Percentiles rank a stretch among this genome's conserved stretches.
phyloP scores from a whole-genome alignment of 164 flowering plant genomes.

The Nymphaea thermarum region DNA sequence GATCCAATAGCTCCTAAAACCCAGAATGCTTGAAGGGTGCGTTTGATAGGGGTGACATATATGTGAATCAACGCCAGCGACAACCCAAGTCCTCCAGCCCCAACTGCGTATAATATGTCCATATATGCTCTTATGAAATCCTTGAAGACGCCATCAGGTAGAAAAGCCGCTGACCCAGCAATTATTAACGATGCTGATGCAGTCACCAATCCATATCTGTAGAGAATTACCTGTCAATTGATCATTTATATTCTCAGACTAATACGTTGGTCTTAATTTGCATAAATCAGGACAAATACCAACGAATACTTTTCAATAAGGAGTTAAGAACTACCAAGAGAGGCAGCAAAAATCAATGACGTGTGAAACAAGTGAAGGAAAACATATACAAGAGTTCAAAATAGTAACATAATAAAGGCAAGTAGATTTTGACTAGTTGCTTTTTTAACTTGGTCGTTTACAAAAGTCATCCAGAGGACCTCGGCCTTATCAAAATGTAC shows the following conservation, averaged over 20 bases:
- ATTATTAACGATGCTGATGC: constrained; percentile 68
- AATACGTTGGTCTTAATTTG: no score
- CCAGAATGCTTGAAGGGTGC: constrained; percentile 91
- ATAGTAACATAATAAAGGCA: no score
- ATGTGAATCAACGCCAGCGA: constrained; percentile 79
- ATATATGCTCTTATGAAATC: constrained; percentile 27
- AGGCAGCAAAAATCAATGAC: no score
- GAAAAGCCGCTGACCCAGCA: constrained; percentile 58
- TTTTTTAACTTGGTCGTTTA: no score
- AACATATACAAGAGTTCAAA: no score
- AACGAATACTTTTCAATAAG: no score
- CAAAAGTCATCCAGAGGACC: no score
- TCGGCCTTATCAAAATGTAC: no score
- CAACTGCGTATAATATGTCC: constrained; percentile 45
- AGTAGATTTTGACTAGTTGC: no score
- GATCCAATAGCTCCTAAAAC: constrained; percentile 70
- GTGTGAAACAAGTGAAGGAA: no score
- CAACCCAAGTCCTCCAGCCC: constrained; percentile 76
- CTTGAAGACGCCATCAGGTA: constrained; percentile 29
- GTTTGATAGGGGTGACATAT: constrained; percentile 86
- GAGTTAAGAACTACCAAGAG: no score
- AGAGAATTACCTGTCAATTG: constrained; percentile 53
- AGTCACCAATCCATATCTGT: constrained; percentile 78
- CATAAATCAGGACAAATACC: not conserved
- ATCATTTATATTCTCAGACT: not conserved